Conservation (phyloP, 768 basidiomycete genomes). For the Sarcomyxa edulis region DNA sequence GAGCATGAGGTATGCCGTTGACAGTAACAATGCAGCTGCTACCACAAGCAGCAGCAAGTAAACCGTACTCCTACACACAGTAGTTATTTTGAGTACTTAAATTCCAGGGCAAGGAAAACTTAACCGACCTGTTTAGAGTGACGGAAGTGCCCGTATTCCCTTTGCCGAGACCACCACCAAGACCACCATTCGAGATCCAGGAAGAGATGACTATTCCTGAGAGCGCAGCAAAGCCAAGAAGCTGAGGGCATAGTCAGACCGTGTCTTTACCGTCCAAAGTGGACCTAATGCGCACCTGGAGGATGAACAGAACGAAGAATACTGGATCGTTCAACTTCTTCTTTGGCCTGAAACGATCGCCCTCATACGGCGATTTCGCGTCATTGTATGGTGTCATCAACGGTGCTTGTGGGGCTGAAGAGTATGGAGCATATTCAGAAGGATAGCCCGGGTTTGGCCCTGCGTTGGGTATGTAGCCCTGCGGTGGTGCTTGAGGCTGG, state of each 20-base stretch:
- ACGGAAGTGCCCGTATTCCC: slow-evolving; percentile 44
- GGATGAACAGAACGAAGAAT: slow-evolving; percentile 66
- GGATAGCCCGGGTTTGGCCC: slow-evolving; percentile 14
- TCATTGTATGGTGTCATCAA: slow-evolving; percentile 26
- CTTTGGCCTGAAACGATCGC: slow-evolving; percentile 63
- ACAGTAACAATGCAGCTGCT: slow-evolving; percentile 61
- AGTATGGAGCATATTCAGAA: slow-evolving; percentile 14
- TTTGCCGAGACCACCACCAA: slow-evolving; percentile 68
- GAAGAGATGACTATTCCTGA: slow-evolving; percentile 59
- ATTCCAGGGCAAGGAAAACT: background rate
- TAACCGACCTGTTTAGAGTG: slow-evolving; percentile 59
- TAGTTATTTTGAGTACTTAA: slow-evolving; percentile 2
- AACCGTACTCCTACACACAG: slow-evolving; percentile 53
- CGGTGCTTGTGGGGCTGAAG: slow-evolving; percentile 16
- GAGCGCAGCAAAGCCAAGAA: slow-evolving; percentile 63
- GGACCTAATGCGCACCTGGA: slow-evolving; percentile 39
- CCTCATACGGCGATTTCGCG: slow-evolving; percentile 50
- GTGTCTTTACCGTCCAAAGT: background rate
- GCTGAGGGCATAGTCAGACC: slow-evolving; percentile 25
- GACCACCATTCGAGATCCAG: slow-evolving; percentile 60
- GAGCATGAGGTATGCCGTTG: slow-evolving; percentile 62
- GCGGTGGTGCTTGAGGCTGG: background rate
- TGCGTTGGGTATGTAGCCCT: background rate
- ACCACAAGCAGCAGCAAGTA: slow-evolving; percentile 75
- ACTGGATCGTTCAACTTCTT: slow-evolving; percentile 69